These are phyloP conservation scores for Ustilaginoidea virens DNA, from an alignment of 2,329 filamentous ascomycete species.

Conservation along the genomic window DNA sequence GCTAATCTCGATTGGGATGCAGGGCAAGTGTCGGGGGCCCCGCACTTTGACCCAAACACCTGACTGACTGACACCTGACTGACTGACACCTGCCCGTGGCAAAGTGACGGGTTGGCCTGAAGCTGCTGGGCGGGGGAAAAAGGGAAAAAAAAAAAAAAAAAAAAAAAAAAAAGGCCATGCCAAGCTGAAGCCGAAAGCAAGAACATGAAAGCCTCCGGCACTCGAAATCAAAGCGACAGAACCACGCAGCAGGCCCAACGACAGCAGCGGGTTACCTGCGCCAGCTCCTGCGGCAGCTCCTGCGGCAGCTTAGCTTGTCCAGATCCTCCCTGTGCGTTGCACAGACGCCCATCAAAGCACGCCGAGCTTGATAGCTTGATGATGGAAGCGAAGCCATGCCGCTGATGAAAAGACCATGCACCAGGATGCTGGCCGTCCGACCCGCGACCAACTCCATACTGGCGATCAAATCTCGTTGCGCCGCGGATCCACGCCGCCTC, in stretches of 20 bases:
- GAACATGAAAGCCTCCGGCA: conserved; percentile 4
- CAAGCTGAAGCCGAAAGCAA: not conserved
- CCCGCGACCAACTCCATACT: conserved; percentile 13
- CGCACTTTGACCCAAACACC: no score
- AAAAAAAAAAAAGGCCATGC: conserved; percentile 3
- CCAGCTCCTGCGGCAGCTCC: no score
- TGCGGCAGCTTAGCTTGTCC: no score
- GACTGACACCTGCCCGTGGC: no score
- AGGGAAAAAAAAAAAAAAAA: not conserved
- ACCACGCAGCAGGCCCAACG: no score
- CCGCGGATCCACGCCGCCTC: conserved; percentile 14
- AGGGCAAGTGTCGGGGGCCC: no score
- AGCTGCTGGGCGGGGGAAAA: not conserved
- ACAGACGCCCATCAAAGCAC: no score
- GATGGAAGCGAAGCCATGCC: conserved; percentile 20
- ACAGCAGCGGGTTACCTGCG: no score
- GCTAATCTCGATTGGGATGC: conserved; percentile 19
- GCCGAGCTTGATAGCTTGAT: conserved; percentile 8
- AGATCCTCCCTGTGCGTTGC: no score
- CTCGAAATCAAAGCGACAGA: no score
- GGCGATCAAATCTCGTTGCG: conserved; percentile 6
- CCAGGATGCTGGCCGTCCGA: conserved; percentile 19
- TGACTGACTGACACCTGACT: no score
- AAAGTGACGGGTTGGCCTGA: no score
- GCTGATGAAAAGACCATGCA: conserved; percentile 32